These are phyloP conservation scores for Fusarium buxicola DNA, from an alignment of 2,329 filamentous ascomycete genomes.

Conservation along the genomic window DNA sequence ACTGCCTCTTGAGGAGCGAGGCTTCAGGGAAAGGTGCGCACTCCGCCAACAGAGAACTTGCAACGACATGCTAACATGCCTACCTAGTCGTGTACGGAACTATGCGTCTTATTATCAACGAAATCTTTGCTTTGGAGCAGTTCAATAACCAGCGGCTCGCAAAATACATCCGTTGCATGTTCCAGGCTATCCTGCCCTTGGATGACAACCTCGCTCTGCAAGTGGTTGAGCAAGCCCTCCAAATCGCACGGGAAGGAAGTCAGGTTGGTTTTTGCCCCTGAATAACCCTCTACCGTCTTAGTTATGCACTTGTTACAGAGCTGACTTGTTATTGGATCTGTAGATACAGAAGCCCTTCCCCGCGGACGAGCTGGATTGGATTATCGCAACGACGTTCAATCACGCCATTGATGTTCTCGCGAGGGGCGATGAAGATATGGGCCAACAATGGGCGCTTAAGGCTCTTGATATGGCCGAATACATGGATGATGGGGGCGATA, in stretches of 20 bases:
- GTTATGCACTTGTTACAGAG: neutral
- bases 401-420: constrained; percentile 75
- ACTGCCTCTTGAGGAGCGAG: constrained; percentile 68
- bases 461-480: constrained; percentile 72
- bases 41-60: neutral
- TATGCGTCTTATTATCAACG: constrained; percentile 76
- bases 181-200: constrained; percentile 72
- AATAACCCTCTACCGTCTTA: constrained; percentile 14
- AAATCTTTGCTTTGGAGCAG: constrained; percentile 68
- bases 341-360: constrained; percentile 67
- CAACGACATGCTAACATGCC: neutral
- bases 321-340: constrained; percentile 3
- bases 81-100: constrained; percentile 61
- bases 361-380: constrained; percentile 77
- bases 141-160: constrained; percentile 72
- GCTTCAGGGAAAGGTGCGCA: constrained; percentile 63
- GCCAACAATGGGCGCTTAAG: constrained; percentile 71
- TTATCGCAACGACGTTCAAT: constrained; percentile 77
- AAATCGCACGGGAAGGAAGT: constrained; percentile 62
- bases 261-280: constrained; percentile 51
- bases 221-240: constrained; percentile 72
- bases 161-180: constrained; percentile 82
- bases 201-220: constrained; percentile 67
- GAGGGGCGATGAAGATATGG: constrained; percentile 63
- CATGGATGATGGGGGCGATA: constrained; percentile 63